Evolutionary conservation across 805 yeast species (phyloP).

Genomic region (Kodamaea kakaduensis): DNA sequence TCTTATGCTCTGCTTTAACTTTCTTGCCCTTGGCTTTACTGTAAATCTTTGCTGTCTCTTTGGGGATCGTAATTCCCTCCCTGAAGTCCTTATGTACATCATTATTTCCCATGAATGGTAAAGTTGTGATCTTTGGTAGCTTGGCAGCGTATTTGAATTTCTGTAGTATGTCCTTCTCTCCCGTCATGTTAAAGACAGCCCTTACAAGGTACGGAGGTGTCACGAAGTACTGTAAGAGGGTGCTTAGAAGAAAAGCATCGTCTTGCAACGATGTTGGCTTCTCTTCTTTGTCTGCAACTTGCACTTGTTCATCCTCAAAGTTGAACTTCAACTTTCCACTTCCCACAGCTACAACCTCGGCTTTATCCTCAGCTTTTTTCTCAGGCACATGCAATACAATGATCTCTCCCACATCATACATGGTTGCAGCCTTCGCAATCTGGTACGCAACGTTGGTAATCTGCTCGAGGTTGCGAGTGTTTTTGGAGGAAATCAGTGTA

Average conservation of each 20-base stretch:
- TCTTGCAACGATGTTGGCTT: slow-evolving; percentile 14
- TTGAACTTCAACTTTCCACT: slow-evolving; percentile 31
- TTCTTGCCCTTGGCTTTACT: slow-evolving; percentile 44
- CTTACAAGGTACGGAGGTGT: slow-evolving; percentile 81
- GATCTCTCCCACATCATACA: slow-evolving; percentile 69
- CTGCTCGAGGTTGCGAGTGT: slow-evolving; percentile 67
- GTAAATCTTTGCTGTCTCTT: slow-evolving; percentile 33
- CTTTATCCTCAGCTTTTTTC: slow-evolving; percentile 15
- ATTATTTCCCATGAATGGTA: slow-evolving; percentile 67
- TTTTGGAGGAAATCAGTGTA: slow-evolving; percentile 47
- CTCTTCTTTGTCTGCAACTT: slow-evolving; percentile 8
- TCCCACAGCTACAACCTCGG: slow-evolving; percentile 19
- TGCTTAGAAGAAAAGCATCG: slow-evolving; percentile 55
- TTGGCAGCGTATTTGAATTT: slow-evolving; percentile 61
- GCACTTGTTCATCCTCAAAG: slow-evolving; percentile 27
- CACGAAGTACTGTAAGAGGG: slow-evolving; percentile 71
- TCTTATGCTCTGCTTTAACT: slow-evolving; percentile 31
- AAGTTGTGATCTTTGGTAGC: slow-evolving; percentile 65
- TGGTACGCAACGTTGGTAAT: slow-evolving; percentile 72
- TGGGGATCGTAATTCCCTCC: slow-evolving; percentile 62
- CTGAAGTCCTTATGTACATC: slow-evolving; percentile 34
- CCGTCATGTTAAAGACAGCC: slow-evolving; percentile 44
- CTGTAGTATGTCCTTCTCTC: slow-evolving; percentile 32
- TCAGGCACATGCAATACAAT: slow-evolving; percentile 58
- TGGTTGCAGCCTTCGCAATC: slow-evolving; percentile 69